A percentile compares a stretch with the other conserved stretches of the same genome.
Evolutionary conservation across 495 filamentous ascomycete genomes (phyloP).

Genomic region (Neurospora intermedia): DNA sequence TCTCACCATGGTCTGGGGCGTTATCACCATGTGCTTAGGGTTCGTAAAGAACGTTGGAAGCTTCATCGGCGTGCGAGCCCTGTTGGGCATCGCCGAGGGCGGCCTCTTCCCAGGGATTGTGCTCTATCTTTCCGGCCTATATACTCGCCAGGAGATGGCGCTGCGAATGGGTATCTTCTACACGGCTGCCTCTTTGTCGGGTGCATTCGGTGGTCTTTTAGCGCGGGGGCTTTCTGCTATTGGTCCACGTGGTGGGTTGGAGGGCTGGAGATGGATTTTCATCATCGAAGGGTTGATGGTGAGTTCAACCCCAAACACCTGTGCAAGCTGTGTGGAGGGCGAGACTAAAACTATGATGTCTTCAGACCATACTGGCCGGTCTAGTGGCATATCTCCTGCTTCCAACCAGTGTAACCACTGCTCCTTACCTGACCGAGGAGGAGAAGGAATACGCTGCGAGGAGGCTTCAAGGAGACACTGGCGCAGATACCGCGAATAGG

Average conservation of each 20-base stretch:
- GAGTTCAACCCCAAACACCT: slow-evolving; percentile 7
- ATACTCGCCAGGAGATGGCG: slow-evolving; percentile 38
- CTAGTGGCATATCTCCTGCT: slow-evolving; percentile 45
- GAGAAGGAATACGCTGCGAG: slow-evolving; percentile 30
- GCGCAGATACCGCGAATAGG: slow-evolving; percentile 18
- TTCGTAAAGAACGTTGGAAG: slow-evolving; percentile 63
- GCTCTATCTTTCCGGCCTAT: slow-evolving; percentile 38
- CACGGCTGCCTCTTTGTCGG: slow-evolving; percentile 43
- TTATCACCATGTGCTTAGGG: slow-evolving; percentile 56
- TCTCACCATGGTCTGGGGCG: slow-evolving; percentile 45
- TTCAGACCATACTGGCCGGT: slow-evolving; percentile 41
- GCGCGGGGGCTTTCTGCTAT: slow-evolving; percentile 33
- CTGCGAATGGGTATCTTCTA: slow-evolving; percentile 45
- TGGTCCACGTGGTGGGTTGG: slow-evolving; percentile 27
- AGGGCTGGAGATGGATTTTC: slow-evolving; percentile 44
- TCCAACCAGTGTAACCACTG: slow-evolving; percentile 46
- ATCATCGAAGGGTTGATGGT: slow-evolving; percentile 40
- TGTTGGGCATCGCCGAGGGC: slow-evolving; percentile 54
- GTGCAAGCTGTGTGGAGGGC: background rate
- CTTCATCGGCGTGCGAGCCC: slow-evolving; percentile 65
- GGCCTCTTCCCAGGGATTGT: slow-evolving; percentile 42
- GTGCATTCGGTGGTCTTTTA: slow-evolving; percentile 44
- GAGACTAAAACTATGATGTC: slow-evolving; percentile 14
- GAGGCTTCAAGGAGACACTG: slow-evolving; percentile 26
- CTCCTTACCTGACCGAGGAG: slow-evolving; percentile 39